Evolutionary conservation across 2,329 filamentous ascomycete species (phyloP).

Genomic region (Epichloe typhina): DNA sequence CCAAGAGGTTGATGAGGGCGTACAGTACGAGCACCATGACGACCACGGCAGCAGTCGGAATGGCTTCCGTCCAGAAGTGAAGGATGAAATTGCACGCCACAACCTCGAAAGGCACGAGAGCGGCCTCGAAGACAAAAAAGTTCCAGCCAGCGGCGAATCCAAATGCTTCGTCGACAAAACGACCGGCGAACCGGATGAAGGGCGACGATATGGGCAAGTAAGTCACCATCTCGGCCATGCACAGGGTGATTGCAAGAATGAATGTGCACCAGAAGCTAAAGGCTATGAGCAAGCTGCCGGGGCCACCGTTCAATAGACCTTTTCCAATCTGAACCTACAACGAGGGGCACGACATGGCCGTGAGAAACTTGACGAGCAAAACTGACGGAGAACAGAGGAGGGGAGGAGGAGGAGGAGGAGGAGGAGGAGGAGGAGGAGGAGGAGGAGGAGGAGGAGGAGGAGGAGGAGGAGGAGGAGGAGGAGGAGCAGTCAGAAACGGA

Average conservation of each 20-base stretch:
- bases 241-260: slow-evolving; percentile 45
- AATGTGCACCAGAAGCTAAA: slow-evolving; percentile 50
- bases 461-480: neutral
- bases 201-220: slow-evolving; percentile 65
- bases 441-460: neutral
- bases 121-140: slow-evolving; percentile 58
- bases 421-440: neutral
- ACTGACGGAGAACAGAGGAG: neutral
- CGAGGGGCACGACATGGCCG: slow-evolving; percentile 9
- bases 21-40: slow-evolving; percentile 35
- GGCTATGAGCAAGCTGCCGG: slow-evolving; percentile 43
- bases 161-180: slow-evolving; percentile 63
- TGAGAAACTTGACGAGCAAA: slow-evolving; percentile 8
- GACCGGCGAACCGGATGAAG: slow-evolving; percentile 65
- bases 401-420: neutral
- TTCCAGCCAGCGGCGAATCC: slow-evolving; percentile 63
- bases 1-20: slow-evolving; percentile 53
- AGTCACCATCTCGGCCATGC: slow-evolving; percentile 64
- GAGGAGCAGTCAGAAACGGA: neutral
- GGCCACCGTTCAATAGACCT: slow-evolving; percentile 44
- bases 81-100: slow-evolving; percentile 52
- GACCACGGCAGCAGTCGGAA: slow-evolving; percentile 49
- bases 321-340: slow-evolving; percentile 40
- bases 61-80: slow-evolving; percentile 47
- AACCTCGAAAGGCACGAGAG: slow-evolving; percentile 54